These are phyloP conservation scores for Naegleria fowleri DNA, from an alignment of 208 protist species.

Conservation along the genomic window DNA sequence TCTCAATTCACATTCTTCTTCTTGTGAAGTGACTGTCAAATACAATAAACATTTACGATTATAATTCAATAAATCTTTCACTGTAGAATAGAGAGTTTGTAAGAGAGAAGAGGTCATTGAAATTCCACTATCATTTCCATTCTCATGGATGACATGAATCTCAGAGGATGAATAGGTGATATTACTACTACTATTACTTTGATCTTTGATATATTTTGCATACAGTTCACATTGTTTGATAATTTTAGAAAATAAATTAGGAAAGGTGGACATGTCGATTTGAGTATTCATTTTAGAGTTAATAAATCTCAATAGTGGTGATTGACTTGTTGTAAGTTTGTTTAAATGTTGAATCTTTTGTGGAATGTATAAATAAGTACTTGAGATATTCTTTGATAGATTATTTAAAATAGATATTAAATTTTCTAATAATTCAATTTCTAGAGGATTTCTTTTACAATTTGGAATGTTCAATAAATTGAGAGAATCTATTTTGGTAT, in stretches of 20 bases:
- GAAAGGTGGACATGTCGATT: not conserved
- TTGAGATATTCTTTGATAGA: not conserved
- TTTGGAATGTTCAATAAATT: not conserved
- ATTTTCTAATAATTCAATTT: not conserved
- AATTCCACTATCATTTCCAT: no score
- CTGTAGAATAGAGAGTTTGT: not conserved
- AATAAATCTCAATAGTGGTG: not conserved
- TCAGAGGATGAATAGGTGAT: no score
- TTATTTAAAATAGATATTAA: not conserved
- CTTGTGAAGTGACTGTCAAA: not conserved
- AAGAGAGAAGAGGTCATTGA: no score
- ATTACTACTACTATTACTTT: not conserved
- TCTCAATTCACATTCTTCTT: not conserved
- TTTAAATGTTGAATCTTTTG: not conserved
- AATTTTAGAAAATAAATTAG: not conserved
- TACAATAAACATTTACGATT: constrained; percentile 3
- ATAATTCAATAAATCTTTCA: not conserved
- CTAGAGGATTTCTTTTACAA: not conserved
- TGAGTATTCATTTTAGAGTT: not conserved
- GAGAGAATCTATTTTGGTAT: not conserved
- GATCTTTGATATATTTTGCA: not conserved
- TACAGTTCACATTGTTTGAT: not conserved
- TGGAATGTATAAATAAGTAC: not conserved
- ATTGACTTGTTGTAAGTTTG: not conserved
- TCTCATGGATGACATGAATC: no score